Evolutionary conservation across 257 asterid species (phyloP).

Genomic region (Solanum pinnatisectum): DNA sequence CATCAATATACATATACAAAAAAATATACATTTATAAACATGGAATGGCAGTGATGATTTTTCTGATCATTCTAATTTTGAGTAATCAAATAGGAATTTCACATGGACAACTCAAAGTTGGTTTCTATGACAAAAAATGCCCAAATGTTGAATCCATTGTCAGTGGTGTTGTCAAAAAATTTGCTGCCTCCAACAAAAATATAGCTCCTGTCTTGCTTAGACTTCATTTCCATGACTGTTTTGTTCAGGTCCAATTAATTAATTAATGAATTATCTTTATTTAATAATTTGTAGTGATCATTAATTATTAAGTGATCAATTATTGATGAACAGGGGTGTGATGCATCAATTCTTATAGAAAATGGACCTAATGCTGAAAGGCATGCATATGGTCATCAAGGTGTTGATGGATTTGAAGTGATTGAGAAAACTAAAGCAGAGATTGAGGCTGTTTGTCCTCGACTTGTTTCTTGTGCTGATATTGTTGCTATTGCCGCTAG

Average conservation of each 20-base stretch:
- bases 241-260: neutral
- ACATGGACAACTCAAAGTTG: conserved; percentile 31
- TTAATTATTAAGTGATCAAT: neutral
- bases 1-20: too few relatives aligned
- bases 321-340: conserved; percentile 50
- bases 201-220: conserved; percentile 17
- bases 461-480: conserved; percentile 63
- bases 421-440: conserved; percentile 48
- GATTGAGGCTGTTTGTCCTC: conserved; percentile 56
- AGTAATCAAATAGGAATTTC: conserved; percentile 13
- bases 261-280: too few relatives aligned
- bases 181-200: conserved; percentile 25
- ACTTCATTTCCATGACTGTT: neutral
- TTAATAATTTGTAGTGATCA: neutral
- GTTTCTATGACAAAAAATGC: conserved; percentile 55
- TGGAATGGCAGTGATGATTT: neutral
- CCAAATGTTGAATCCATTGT: conserved; percentile 62
- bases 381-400: conserved; percentile 64
- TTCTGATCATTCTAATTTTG: neutral
- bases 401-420: conserved; percentile 55
- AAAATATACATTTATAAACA: too few relatives aligned
- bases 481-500: conserved; percentile 74
- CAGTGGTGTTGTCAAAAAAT: conserved; percentile 28
- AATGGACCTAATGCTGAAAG: conserved; percentile 34
- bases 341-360: conserved; percentile 65